A percentile compares a stretch with the other conserved stretches of the same genome.
Conservation (phyloP, 2,329 filamentous ascomycete genomes). For the Lachnellula willkommii region DNA sequence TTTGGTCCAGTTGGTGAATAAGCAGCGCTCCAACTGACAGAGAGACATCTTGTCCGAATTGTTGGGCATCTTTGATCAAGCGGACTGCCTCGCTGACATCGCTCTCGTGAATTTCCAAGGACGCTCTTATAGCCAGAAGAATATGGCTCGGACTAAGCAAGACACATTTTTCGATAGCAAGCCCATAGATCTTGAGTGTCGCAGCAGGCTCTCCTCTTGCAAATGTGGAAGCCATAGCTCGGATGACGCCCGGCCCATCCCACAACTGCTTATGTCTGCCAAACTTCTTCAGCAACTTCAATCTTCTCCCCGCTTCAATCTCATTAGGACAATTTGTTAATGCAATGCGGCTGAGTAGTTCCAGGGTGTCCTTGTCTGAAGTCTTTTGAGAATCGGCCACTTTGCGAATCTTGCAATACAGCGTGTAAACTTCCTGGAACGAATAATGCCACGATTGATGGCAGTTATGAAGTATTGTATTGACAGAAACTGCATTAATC, state of each 20-base stretch:
- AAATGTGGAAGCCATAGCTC: constrained; percentile 19
- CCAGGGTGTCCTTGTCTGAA: constrained; percentile 17
- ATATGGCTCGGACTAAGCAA: constrained; percentile 15
- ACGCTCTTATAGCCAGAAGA: constrained; percentile 25
- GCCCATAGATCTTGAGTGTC: constrained; percentile 24
- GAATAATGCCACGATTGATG: constrained; percentile 20
- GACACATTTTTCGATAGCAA: constrained; percentile 15
- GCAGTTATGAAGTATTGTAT: constrained; percentile 27
- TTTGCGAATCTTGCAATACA: constrained; percentile 18
- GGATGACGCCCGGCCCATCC: constrained; percentile 9
- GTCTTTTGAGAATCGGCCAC: neutral
- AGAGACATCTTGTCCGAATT: constrained; percentile 16
- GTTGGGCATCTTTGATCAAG: constrained; percentile 22
- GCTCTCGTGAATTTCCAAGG: constrained; percentile 13
- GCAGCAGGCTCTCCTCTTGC: constrained; percentile 12
- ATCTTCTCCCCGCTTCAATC: constrained; percentile 1
- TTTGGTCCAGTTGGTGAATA: constrained; percentile 20
- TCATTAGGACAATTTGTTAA: constrained; percentile 2
- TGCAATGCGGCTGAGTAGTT: constrained; percentile 20
- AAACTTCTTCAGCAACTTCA: constrained; percentile 6
- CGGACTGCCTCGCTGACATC: constrained; percentile 10
- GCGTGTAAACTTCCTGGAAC: constrained; percentile 18
- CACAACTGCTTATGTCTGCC: neutral
- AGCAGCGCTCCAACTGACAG: constrained; percentile 21
- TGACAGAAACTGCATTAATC: constrained; percentile 25